Evolutionary conservation across 108 stramenopile genomes (phyloP).

Genomic region (Discostella pseudostelligera): DNA sequence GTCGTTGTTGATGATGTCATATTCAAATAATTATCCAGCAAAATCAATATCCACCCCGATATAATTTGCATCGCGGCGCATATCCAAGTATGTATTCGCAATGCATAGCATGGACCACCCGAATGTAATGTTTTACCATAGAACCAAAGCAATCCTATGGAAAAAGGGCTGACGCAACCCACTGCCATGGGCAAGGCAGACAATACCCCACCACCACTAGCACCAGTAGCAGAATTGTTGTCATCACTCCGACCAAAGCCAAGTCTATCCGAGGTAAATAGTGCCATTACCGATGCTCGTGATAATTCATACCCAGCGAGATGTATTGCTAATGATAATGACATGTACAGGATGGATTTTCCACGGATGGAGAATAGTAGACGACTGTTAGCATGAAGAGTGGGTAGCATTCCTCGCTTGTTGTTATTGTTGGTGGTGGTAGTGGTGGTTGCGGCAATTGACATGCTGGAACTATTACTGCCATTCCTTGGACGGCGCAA

Average conservation of each 20-base stretch:
- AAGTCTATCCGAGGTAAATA: conserved; percentile 71
- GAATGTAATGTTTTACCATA: conserved; percentile 61
- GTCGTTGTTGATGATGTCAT: background rate
- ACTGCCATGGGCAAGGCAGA: conserved; percentile 82
- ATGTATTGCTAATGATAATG: conserved; percentile 69
- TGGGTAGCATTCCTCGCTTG: background rate
- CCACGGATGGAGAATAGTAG: conserved; percentile 8
- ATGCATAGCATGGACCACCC: conserved; percentile 65
- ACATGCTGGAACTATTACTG: background rate
- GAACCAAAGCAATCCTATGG: conserved; percentile 57
- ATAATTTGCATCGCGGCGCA: conserved; percentile 34
- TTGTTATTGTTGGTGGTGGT: background rate
- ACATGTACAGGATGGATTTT: conserved; percentile 19
- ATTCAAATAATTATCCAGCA: conserved; percentile 11
- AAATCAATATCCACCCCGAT: conserved; percentile 19
- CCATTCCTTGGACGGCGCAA: background rate
- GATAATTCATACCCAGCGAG: conserved; percentile 83
- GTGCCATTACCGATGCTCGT: conserved; percentile 65
- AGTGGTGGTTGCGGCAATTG: background rate
- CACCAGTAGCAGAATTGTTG: background rate
- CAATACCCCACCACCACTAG: conserved; percentile 28
- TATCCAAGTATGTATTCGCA: conserved; percentile 55
- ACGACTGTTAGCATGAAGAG: no score
- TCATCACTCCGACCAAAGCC: conserved; percentile 52
- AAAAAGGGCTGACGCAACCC: conserved; percentile 70